Percentiles rank a stretch among this genome's conserved stretches.
Conservation (phyloP, 2,329 filamentous ascomycete species). For the Diaporthe helianthi region DNA sequence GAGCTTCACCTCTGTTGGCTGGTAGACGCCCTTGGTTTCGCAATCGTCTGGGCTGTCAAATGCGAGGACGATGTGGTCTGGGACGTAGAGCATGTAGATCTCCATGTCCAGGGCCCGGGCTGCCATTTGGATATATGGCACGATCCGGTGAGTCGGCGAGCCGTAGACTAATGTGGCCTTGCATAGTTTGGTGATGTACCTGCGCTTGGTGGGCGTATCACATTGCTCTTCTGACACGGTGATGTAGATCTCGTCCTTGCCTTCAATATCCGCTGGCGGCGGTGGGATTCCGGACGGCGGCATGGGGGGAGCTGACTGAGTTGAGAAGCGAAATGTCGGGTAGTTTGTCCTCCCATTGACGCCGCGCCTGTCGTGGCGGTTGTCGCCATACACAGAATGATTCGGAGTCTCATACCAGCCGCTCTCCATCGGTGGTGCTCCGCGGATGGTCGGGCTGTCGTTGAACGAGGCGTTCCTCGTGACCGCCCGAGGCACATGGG, state of each 20-base stretch:
- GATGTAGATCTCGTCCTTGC: conserved; percentile 7
- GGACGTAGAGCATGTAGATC: conserved; percentile 14
- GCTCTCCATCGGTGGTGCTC: conserved; percentile 3
- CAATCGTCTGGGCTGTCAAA: not conserved
- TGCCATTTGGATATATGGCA: conserved; percentile 13
- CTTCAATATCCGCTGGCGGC: not conserved
- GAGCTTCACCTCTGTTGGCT: conserved; percentile 10
- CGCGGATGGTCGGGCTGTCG: conserved; percentile 13
- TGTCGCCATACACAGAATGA: not conserved
- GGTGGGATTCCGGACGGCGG: not conserved
- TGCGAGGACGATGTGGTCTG: conserved; percentile 12
- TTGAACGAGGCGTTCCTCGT: conserved; percentile 12
- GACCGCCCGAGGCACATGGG: conserved; percentile 6
- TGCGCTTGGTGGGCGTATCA: not conserved
- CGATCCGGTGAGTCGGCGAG: conserved; percentile 8
- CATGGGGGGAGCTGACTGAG: not conserved
- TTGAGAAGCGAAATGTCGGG: conserved; percentile 1
- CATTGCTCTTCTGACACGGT: conserved; percentile 12
- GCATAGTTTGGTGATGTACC: conserved; percentile 12
- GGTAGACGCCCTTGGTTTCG: not conserved
- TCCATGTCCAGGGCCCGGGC: conserved; percentile 11
- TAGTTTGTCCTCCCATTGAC: conserved; percentile 3
- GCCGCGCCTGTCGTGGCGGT: not conserved
- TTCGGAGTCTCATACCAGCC: conserved; percentile 11
- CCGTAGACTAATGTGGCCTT: conserved; percentile 8